Evolutionary conservation across 1,139 yeast species (phyloP).

Genomic region (Kodamaea sp.): DNA sequence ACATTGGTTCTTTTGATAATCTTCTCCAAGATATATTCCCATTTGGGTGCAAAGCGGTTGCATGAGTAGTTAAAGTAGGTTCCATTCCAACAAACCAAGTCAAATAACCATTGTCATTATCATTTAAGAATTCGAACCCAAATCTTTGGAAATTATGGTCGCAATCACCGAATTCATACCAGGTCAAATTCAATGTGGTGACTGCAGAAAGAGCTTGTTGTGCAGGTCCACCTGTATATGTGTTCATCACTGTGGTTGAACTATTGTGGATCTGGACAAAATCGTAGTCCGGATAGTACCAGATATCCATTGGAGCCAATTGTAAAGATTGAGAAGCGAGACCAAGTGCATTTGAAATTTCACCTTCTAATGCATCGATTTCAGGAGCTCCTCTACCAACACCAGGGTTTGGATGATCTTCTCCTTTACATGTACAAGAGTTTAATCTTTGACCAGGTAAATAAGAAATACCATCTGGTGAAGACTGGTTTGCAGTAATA

Average conservation of each 20-base stretch:
- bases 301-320: slow-evolving; percentile 28
- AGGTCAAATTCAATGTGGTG: slow-evolving; percentile 22
- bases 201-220: slow-evolving; percentile 29
- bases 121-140: slow-evolving; percentile 26
- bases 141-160: slow-evolving; percentile 21
- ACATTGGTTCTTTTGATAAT: slow-evolving; percentile 28
- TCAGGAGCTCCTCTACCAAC: slow-evolving; percentile 31
- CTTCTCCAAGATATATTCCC: slow-evolving; percentile 27
- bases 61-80: slow-evolving; percentile 24
- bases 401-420: slow-evolving; percentile 27
- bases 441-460: slow-evolving; percentile 74
- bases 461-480: slow-evolving; percentile 75
- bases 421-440: slow-evolving; percentile 27
- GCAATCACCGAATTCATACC: slow-evolving; percentile 23
- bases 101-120: slow-evolving; percentile 21
- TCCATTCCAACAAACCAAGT: slow-evolving; percentile 26
- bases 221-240: slow-evolving; percentile 28
- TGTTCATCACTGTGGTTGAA: slow-evolving; percentile 25
- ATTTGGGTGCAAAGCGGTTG: slow-evolving; percentile 25
- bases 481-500: slow-evolving; percentile 83
- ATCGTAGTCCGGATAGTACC: slow-evolving; percentile 29
- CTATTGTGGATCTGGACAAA: slow-evolving; percentile 20
- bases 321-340: slow-evolving; percentile 28
- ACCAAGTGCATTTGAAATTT: slow-evolving; percentile 18
- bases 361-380: slow-evolving; percentile 29